Conservation (phyloP, 345 rosid genomes). For the Brassica carinata region DNA sequence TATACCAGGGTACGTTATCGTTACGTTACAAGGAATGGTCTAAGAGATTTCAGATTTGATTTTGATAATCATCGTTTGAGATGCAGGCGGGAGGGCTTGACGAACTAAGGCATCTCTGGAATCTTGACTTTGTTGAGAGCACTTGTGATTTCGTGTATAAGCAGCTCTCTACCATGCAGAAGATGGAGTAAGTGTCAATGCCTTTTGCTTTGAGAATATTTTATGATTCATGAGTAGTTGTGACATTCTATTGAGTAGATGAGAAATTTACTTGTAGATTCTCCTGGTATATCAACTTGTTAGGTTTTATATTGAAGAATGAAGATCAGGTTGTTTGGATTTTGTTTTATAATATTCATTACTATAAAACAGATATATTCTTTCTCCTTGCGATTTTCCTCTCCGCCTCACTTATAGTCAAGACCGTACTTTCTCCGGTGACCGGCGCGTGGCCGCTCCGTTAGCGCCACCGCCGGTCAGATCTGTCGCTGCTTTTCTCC, state of each 20-base stretch:
- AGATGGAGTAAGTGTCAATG: conserved; percentile 49
- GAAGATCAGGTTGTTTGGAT: not conserved
- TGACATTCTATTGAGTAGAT: conserved; percentile 19
- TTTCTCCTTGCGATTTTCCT: too few species aligned
- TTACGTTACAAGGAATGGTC: not conserved
- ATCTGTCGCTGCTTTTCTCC: too few species aligned
- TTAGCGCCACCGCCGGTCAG: too few species aligned
- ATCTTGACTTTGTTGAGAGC: conserved; percentile 73
- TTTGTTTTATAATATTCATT: not conserved
- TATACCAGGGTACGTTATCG: conserved; percentile 60
- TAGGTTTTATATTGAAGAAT: conserved; percentile 24
- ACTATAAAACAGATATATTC: too few species aligned
- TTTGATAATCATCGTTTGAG: not conserved
- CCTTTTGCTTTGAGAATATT: too few species aligned
- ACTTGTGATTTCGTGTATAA: conserved; percentile 64
- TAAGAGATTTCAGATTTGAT: not conserved
- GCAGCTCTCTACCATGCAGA: conserved; percentile 73
- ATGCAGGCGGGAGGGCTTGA: conserved; percentile 80
- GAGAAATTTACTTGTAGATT: not conserved
- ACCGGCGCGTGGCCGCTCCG: too few species aligned
- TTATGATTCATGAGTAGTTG: too few species aligned
- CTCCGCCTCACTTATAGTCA: too few species aligned
- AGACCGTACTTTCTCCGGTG: too few species aligned
- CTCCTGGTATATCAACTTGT: conserved; percentile 22
- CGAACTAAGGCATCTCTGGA: conserved; percentile 61